A percentile compares a stretch with the other conserved stretches of the same genome.
Evolutionary conservation across 768 basidiomycete species (phyloP).

Genomic region (Russula olivacea): DNA sequence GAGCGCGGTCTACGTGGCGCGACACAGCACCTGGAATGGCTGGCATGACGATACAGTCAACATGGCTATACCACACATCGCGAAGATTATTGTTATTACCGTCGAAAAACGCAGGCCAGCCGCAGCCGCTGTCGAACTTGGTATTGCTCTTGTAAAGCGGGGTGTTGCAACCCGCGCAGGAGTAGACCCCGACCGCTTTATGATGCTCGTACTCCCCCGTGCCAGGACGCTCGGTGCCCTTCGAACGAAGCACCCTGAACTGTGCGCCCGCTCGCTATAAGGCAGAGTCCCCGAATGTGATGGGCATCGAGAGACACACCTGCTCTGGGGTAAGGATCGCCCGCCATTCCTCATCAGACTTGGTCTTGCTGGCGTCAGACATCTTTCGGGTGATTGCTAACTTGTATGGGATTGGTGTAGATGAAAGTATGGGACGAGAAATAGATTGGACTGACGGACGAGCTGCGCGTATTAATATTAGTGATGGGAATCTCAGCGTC

Average conservation of each 20-base stretch:
- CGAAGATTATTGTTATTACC: slow-evolving; percentile 37
- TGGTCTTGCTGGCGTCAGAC: slow-evolving; percentile 30
- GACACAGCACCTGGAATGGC: slow-evolving; percentile 87
- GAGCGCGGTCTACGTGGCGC: slow-evolving; percentile 63
- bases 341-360: slow-evolving; percentile 79
- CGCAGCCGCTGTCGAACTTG: slow-evolving; percentile 90
- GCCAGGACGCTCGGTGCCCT: slow-evolving; percentile 77
- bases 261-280: slow-evolving; percentile 30
- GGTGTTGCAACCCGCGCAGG: slow-evolving; percentile 73
- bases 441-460: background rate
- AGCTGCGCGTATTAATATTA: background rate
- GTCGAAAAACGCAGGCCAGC: slow-evolving; percentile 98
- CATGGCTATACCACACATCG: background rate
- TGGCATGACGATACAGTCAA: slow-evolving; percentile 28
- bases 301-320: slow-evolving; percentile 39
- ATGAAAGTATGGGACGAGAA: background rate
- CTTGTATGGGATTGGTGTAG: background rate
- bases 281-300: background rate
- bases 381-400: slow-evolving; percentile 23
- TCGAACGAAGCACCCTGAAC: slow-evolving; percentile 82
- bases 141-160: slow-evolving; percentile 84
- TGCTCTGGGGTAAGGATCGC: slow-evolving; percentile 77
- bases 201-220: slow-evolving; percentile 79
- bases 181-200: slow-evolving; percentile 59
- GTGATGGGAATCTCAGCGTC: background rate